These are phyloP conservation scores for Sesbania bispinosa DNA, from an alignment of 306 rosid species.

Conservation along the genomic window DNA sequence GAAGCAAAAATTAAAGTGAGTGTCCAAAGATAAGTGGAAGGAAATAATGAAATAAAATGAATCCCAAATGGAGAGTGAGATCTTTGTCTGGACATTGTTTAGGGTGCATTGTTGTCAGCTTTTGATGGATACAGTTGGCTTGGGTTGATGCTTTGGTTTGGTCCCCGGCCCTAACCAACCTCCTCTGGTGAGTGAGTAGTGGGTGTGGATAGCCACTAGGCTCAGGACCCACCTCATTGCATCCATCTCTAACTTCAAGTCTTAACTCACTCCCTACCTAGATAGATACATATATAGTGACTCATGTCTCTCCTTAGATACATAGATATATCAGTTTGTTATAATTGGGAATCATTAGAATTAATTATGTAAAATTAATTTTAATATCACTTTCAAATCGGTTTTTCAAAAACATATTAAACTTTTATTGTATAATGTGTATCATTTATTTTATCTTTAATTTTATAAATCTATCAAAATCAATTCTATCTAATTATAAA, in stretches of 20 bases:
- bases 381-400: too few relatives aligned
- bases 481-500: too few relatives aligned
- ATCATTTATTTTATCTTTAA: too few relatives aligned
- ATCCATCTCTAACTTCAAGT: constrained; percentile 13
- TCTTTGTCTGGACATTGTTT: constrained; percentile 59
- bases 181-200: constrained; percentile 25
- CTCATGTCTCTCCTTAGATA: neutral
- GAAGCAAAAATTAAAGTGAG: constrained; percentile 18
- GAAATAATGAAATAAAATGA: constrained; percentile 8
- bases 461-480: too few relatives aligned
- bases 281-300: neutral
- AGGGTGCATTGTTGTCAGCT: constrained; percentile 45
- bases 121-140: constrained; percentile 49
- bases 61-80: constrained; percentile 45
- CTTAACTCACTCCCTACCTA: too few relatives aligned
- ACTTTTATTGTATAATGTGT: too few relatives aligned
- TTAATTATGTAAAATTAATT: too few relatives aligned
- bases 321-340: neutral
- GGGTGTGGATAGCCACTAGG: constrained; percentile 33
- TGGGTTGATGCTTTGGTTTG: constrained; percentile 57
- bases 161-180: too few relatives aligned
- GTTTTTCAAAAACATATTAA: too few relatives aligned
- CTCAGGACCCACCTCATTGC: constrained; percentile 54
- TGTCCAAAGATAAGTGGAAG: constrained; percentile 21
- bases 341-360: too few relatives aligned